These are phyloP conservation scores for Naganishia sp. DNA, from an alignment of 1,284 basidiomycete species.

Conservation along the genomic window DNA sequence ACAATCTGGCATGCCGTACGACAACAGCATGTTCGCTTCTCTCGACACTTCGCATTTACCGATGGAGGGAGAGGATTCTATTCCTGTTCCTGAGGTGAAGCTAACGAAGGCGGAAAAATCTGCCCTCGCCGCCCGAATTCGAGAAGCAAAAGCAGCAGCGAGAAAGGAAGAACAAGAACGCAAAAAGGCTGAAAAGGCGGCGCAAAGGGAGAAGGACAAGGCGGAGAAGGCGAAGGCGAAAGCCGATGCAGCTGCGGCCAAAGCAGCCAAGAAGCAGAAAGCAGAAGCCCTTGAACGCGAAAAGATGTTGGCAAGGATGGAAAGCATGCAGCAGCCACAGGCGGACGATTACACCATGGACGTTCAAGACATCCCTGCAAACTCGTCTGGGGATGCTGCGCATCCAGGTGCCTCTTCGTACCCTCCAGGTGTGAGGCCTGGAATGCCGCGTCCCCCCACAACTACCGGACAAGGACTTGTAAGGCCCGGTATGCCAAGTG, in stretches of 20 bases:
- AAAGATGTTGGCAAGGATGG: conserved; percentile 20
- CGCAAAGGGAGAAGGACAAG: conserved; percentile 27
- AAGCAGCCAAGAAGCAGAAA: conserved; percentile 32
- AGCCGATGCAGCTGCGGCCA: conserved; percentile 33
- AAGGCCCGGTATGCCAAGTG: conserved; percentile 18
- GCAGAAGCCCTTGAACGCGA: conserved; percentile 21
- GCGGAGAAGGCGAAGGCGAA: conserved; percentile 30
- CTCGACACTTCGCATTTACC: conserved; percentile 12
- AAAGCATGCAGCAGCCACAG: conserved; percentile 12
- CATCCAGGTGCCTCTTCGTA: background rate
- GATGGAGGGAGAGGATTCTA: background rate
- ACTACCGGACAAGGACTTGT: background rate
- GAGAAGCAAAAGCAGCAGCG: conserved; percentile 27
- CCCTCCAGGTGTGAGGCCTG: conserved; percentile 3
- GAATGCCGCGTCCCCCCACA: conserved; percentile 4
- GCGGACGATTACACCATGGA: conserved; percentile 6
- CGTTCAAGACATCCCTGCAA: background rate
- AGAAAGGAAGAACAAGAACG: conserved; percentile 30
- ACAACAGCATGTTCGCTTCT: conserved; percentile 14
- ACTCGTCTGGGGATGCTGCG: background rate
- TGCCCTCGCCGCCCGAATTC: conserved; percentile 27
- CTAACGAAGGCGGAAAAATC: conserved; percentile 29
- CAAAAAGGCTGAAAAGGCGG: conserved; percentile 27
- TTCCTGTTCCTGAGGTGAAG: conserved; percentile 12
- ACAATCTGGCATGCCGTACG: conserved; percentile 4